These are phyloP conservation scores for Fagopyrum homotropicum DNA, from an alignment of 148 eudicot species.

Conservation along the genomic window DNA sequence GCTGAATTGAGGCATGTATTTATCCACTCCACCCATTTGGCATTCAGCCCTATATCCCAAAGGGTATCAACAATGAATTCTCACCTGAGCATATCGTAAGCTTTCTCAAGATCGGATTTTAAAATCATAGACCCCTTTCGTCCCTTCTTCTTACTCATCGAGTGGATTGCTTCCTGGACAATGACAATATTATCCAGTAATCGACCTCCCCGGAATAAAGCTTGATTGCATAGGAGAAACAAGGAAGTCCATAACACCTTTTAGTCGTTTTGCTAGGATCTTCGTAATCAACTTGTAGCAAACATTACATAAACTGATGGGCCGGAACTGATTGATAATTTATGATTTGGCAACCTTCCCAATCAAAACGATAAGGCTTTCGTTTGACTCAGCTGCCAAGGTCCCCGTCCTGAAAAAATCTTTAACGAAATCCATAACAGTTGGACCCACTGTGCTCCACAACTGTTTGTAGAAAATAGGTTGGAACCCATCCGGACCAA, in stretches of 20 bases:
- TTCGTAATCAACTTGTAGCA: background rate
- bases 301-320: constrained; percentile 33
- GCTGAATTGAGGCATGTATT: too few species aligned
- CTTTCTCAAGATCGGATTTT: constrained; percentile 60
- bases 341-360: background rate
- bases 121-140: background rate
- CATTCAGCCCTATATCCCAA: background rate
- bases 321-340: background rate
- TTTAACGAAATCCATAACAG: too few species aligned
- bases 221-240: background rate
- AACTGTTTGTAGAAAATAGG: too few species aligned
- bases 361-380: constrained; percentile 17
- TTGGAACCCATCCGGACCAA: too few species aligned
- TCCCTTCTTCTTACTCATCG: background rate
- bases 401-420: too few species aligned
- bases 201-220: background rate
- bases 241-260: background rate
- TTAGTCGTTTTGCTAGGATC: background rate
- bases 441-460: too few species aligned
- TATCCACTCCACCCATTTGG: too few species aligned
- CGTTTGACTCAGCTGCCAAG: constrained; percentile 43
- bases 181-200: background rate
- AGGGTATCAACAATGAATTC: background rate
- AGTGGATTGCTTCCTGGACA: background rate
- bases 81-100: background rate